phyloP scores from a whole-genome alignment of 305 asterid genomes.

The Solanum chacoense region DNA sequence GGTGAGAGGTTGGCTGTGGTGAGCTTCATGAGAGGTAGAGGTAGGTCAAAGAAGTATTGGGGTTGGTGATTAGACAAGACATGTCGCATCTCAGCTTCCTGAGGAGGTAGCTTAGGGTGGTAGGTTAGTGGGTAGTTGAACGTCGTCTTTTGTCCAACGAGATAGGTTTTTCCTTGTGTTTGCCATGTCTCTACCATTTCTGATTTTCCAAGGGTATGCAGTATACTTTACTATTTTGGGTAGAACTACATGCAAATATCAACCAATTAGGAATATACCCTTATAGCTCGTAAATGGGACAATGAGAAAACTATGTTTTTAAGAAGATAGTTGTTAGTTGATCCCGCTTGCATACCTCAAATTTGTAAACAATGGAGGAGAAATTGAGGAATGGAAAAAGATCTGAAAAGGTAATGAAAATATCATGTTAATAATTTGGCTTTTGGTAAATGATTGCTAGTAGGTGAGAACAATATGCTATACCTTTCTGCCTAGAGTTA shows the following conservation, averaged over 20 bases:
- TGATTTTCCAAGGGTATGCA: neutral
- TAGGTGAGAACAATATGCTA: neutral
- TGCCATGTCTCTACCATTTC: neutral
- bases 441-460: neutral
- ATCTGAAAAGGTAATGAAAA: neutral
- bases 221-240: neutral
- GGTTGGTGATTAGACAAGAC: neutral
- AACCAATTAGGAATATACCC: neutral
- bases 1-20: neutral
- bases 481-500: neutral
- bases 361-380: neutral
- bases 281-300: neutral
- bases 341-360: neutral
- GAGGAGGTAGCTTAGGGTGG: neutral
- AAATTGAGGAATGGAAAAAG: neutral
- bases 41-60: neutral
- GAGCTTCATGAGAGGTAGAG: neutral
- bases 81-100: neutral
- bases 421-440: neutral
- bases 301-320: neutral
- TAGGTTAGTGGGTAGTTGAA: neutral
- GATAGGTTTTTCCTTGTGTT: neutral
- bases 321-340: neutral
- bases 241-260: neutral
- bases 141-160: neutral